phyloP scores from a whole-genome alignment of 2,329 filamentous ascomycete species.

The Exutisphaerella laricina region DNA sequence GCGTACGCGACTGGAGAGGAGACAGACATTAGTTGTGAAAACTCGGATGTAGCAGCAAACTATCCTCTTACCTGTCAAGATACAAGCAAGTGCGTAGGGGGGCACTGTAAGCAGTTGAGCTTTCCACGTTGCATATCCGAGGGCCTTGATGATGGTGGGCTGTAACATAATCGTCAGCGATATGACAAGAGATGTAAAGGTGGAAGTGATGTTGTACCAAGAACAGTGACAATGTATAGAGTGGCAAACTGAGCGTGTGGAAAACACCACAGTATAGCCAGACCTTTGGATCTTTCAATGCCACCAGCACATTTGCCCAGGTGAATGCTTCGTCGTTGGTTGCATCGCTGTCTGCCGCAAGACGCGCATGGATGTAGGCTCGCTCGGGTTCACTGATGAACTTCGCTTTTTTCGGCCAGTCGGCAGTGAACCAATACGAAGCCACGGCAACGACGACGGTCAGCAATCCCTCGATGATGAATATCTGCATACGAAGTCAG shows the following conservation, averaged over 20 bases:
- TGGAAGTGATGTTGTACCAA: constrained; percentile 36
- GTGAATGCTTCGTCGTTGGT: constrained; percentile 62
- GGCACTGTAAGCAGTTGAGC: constrained; percentile 37
- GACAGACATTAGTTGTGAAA: too few relatives aligned
- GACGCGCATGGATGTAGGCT: constrained; percentile 54
- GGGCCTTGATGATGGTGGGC: constrained; percentile 60
- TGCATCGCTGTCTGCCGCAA: constrained; percentile 64
- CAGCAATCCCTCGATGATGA: constrained; percentile 51
- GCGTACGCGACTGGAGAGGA: constrained; percentile 53
- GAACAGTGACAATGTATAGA: constrained; percentile 44
- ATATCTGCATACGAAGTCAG: too few relatives aligned
- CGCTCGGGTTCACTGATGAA: constrained; percentile 56
- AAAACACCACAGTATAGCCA: constrained; percentile 68
- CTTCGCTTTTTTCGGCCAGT: constrained; percentile 48
- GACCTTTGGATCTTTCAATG: constrained; percentile 62
- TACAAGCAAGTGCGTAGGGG: constrained; percentile 41
- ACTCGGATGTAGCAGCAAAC: too few relatives aligned
- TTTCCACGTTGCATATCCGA: constrained; percentile 36
- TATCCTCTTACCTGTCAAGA: too few relatives aligned
- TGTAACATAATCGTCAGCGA: constrained; percentile 5
- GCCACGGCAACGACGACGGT: constrained; percentile 50
- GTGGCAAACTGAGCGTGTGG: constrained; percentile 63
- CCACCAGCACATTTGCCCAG: constrained; percentile 60
- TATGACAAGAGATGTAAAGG: constrained; percentile 23
- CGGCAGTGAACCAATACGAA: constrained; percentile 51